Evolutionary conservation across 2,329 filamentous ascomycete genomes (phyloP), one percentile per base, ranked within the genome.

Genomic region (Colletotrichum lini): DNA sequence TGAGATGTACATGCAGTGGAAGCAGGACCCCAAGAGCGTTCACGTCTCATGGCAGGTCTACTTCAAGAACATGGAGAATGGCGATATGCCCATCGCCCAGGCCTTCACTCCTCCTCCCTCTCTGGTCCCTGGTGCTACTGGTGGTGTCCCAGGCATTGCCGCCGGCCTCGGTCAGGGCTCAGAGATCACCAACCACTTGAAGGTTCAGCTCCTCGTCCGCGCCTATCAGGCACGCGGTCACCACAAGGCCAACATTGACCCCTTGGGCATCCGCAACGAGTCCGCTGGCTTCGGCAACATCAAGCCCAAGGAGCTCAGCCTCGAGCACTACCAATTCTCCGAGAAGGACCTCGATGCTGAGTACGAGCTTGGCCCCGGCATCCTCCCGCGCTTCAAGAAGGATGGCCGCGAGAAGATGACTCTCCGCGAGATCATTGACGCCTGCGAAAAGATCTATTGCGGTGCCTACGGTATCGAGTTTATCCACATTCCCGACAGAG

Each of bases 1-100:
- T 83, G 96, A 98, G 87, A 99, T 99, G 96, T 99, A 99, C 85
- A 87, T 98, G 86, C 92, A 95, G 81, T 99, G 96, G 96, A 98
- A 96, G 85, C 88, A 93, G 75, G 95, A 99, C 78, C 95, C 96
- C 63, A 89, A 91, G 78, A 98, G 94, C 80, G 96, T 99, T 71
- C 96, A 99, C 84, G 89, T 98, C 78, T 99, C 96, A 82, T 99
- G 96, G 96, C 96, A 98, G 86, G 92, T 97, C 81, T 99, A 99
- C 89, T 99, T 99, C 90, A 94, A 92, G 86, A 99, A 99, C 86
- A 98, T 99, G 93, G 96, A 99, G 87, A 93, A 91, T 76, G 96
- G 96, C 82, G 94, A 96, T 79, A 98, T 99, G 94, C 96, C 96
- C 80, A 94, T 97, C 81, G 96, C 96, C 74, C 94, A 97, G 84